Evolutionary conservation across 257 asterid species (phyloP).

Genomic region (Fraxinus pennsylvanica): DNA sequence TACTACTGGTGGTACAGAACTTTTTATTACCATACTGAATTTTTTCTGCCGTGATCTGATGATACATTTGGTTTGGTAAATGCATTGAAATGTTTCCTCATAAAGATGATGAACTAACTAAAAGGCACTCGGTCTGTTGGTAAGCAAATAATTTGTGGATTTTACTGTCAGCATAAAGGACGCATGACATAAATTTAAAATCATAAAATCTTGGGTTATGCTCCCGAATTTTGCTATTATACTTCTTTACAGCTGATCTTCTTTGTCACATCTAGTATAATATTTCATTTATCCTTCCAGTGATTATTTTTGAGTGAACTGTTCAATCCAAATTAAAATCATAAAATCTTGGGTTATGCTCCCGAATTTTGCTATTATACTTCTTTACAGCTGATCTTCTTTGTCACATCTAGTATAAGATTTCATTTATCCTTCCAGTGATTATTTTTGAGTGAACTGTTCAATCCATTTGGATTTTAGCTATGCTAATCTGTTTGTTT

Average conservation of each 20-base stretch:
- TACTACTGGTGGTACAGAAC: not conserved
- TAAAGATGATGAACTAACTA: not conserved
- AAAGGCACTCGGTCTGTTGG: not conserved
- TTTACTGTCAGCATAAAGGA: not conserved
- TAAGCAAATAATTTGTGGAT: not conserved
- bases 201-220: not conserved
- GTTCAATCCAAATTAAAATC: not conserved
- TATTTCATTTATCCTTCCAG: not conserved
- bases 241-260: not conserved
- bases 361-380: not conserved
- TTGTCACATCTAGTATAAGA: not conserved
- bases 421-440: not conserved
- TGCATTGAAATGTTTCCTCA: not conserved
- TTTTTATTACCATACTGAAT: not conserved
- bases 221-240: not conserved
- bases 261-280: not conserved
- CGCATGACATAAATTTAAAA: not conserved
- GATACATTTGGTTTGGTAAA: not conserved
- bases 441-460: slow-evolving; percentile 2
- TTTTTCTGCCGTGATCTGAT: not conserved
- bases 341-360: not conserved
- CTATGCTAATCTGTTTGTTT: slow-evolving; percentile 9
- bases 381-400: not conserved
- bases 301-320: not conserved
- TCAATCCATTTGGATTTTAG: not conserved